Percentiles rank a stretch among this genome's conserved stretches.
Evolutionary conservation across 495 filamentous ascomycete genomes (phyloP).

Genomic region (Trypethelium eluteriae): DNA sequence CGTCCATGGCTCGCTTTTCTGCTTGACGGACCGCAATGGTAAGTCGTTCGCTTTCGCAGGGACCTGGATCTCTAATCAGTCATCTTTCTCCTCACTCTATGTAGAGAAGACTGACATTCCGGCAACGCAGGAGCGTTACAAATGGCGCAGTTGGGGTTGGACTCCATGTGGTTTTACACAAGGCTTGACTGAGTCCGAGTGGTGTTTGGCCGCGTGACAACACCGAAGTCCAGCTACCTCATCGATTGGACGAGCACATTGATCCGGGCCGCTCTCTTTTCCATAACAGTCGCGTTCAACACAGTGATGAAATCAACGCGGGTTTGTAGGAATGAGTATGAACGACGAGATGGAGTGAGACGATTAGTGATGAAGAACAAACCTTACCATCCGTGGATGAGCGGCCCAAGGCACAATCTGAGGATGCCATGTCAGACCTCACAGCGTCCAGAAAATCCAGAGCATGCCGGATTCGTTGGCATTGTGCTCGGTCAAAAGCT

Average conservation of each 20-base stretch:
- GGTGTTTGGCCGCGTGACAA: not conserved
- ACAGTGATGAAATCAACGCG: not conserved
- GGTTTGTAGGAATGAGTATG: not conserved
- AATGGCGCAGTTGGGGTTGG: constrained; percentile 59
- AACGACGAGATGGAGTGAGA: not conserved
- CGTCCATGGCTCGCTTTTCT: constrained; percentile 55
- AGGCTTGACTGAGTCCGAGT: not conserved
- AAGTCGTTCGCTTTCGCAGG: constrained; percentile 61
- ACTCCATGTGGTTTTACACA: constrained; percentile 30
- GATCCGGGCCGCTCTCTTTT: not conserved
- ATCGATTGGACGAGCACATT: not conserved
- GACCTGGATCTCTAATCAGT: constrained; percentile 44
- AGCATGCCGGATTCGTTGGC: constrained; percentile 12
- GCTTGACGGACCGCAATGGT: constrained; percentile 59
- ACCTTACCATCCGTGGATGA: not conserved
- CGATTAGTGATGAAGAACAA: not conserved
- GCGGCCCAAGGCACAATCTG: not conserved
- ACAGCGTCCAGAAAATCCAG: not conserved
- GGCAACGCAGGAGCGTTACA: constrained; percentile 51
- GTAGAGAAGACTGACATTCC: constrained; percentile 20
- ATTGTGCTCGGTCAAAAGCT: not conserved
- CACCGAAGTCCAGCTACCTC: not conserved
- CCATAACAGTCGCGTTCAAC: not conserved
- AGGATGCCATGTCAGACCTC: constrained; percentile 8
- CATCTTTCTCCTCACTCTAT: constrained; percentile 11